phyloP scores from a whole-genome alignment of 2,329 filamentous ascomycete genomes.

The Cytospora mali region DNA sequence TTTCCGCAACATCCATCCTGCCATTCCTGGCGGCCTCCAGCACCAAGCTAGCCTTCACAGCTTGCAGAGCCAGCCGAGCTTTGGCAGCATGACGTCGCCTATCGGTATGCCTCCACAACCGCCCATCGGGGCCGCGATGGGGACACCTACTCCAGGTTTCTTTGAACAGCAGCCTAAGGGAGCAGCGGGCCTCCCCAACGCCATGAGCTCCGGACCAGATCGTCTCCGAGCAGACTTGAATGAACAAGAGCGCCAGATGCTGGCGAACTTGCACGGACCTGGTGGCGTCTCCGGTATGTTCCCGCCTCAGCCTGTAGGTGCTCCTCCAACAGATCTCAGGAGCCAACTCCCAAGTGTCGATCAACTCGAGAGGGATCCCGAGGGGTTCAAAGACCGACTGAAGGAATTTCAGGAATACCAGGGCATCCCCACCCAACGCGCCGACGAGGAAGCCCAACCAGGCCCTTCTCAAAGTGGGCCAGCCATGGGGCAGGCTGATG shows the following conservation, averaged over 20 bases:
- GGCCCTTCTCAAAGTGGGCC: slow-evolving; percentile 30
- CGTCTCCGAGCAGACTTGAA: slow-evolving; percentile 69
- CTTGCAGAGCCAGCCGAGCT: slow-evolving; percentile 95
- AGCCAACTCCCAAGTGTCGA: slow-evolving; percentile 53
- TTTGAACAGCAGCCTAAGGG: slow-evolving; percentile 61
- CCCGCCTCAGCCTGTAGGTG: slow-evolving; percentile 44
- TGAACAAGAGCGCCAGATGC: slow-evolving; percentile 55
- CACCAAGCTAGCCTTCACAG: slow-evolving; percentile 96
- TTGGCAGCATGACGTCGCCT: slow-evolving; percentile 91
- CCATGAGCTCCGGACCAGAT: slow-evolving; percentile 51
- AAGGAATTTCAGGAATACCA: slow-evolving; percentile 82
- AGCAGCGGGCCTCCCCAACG: slow-evolving; percentile 42
- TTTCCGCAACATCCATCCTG: slow-evolving; percentile 68
- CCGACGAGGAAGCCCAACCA: slow-evolving; percentile 49
- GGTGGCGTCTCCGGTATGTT: slow-evolving; percentile 38
- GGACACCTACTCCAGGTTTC: slow-evolving; percentile 65
- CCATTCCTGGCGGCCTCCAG: slow-evolving; percentile 63
- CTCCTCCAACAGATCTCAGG: slow-evolving; percentile 41
- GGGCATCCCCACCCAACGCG: slow-evolving; percentile 52
- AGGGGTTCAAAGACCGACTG: slow-evolving; percentile 71
- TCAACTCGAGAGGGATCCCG: slow-evolving; percentile 55
- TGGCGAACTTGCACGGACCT: slow-evolving; percentile 46
- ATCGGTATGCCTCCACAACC: slow-evolving; percentile 60
- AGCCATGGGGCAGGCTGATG: slow-evolving; percentile 28
- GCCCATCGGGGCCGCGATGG: slow-evolving; percentile 55